A percentile compares a stretch with the other conserved stretches of the same genome.
phyloP scores from a whole-genome alignment of 1,139 yeast genomes.

The Nakaseomyces nivariensis region DNA sequence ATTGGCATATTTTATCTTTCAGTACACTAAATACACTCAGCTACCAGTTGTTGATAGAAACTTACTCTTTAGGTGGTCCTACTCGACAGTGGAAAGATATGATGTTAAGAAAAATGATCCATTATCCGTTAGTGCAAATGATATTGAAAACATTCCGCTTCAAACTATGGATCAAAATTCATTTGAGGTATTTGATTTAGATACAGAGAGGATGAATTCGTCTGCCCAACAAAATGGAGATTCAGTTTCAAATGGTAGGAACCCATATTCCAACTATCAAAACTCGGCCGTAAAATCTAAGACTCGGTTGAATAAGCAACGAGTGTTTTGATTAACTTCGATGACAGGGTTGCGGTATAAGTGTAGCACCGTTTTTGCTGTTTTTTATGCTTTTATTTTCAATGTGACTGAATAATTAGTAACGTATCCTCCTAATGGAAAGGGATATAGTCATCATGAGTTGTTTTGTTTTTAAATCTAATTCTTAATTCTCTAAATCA shows the following conservation, averaged over 20 bases:
- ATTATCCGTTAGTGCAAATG: constrained; percentile 21
- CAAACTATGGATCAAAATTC: constrained; percentile 1
- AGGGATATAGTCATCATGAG: no score
- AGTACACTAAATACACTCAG: constrained; percentile 60
- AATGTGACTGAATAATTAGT: no score
- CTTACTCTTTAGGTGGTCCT: constrained; percentile 81
- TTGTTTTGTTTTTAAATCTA: no score
- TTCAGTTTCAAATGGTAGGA: neutral
- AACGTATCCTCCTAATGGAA: no score
- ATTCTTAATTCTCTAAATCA: no score
- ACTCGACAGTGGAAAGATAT: constrained; percentile 33
- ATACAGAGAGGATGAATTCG: constrained; percentile 8
- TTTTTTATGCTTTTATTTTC: no score
- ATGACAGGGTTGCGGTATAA: neutral
- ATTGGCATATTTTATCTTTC: constrained; percentile 60
- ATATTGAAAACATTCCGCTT: constrained; percentile 26
- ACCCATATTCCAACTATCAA: neutral
- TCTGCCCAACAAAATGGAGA: neutral
- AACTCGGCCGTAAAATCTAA: neutral
- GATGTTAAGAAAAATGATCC: constrained; percentile 31
- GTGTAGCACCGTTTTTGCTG: no score
- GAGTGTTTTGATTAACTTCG: neutral
- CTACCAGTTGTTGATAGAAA: constrained; percentile 57
- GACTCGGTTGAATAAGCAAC: neutral
- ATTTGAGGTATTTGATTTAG: constrained; percentile 9